A percentile compares a stretch with the other conserved stretches of the same genome.
Conservation (phyloP, 108 stramenopile species). For the Craspedostauros australis region DNA sequence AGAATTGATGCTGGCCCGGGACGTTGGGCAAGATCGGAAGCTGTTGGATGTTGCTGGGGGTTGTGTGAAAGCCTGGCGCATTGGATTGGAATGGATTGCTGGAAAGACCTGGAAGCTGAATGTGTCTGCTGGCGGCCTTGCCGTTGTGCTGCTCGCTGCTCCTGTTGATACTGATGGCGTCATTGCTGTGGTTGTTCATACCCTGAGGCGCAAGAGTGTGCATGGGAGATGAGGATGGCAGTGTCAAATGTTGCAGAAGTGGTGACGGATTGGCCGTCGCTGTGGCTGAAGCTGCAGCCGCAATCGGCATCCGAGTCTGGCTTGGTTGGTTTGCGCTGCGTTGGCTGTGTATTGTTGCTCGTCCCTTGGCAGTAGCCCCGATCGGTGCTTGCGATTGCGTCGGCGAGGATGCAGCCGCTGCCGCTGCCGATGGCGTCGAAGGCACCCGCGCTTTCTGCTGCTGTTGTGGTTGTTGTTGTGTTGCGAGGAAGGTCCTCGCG, state of each 20-base stretch:
- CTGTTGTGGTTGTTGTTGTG: background rate
- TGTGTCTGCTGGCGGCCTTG: no score
- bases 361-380: background rate
- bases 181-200: background rate
- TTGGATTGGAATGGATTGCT: background rate
- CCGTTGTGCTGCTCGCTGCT: no score
- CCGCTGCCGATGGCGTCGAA: background rate
- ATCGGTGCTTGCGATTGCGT: background rate
- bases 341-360: background rate
- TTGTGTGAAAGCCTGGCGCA: background rate
- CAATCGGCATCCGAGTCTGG: no score
- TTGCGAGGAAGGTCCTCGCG: slow-evolving; percentile 45
- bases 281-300: background rate
- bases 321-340: background rate
- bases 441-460: background rate
- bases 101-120: no score
- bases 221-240: background rate
- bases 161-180: no score
- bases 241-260: background rate
- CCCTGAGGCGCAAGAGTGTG: background rate
- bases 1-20: background rate
- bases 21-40: background rate
- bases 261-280: no score
- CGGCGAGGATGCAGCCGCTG: background rate
- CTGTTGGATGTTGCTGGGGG: background rate